phyloP scores from a whole-genome alignment of 495 filamentous ascomycete genomes.

The Hyaloscypha bicolor region DNA sequence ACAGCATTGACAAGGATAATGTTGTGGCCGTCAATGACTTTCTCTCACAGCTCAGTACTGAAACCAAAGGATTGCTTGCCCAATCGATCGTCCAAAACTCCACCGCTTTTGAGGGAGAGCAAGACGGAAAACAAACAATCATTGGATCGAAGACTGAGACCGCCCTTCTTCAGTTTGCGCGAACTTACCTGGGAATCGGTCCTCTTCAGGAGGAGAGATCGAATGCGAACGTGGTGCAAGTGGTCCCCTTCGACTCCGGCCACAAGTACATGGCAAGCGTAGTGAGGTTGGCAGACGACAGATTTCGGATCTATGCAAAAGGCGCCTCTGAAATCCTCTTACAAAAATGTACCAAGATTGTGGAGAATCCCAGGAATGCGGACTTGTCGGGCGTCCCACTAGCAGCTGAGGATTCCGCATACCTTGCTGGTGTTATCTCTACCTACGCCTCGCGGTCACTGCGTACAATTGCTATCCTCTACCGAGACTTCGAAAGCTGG shows the following conservation, averaged over 20 bases:
- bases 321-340: slow-evolving; percentile 84
- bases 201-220: slow-evolving; percentile 66
- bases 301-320: slow-evolving; percentile 67
- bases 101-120: slow-evolving; percentile 81
- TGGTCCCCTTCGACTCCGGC: slow-evolving; percentile 80
- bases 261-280: slow-evolving; percentile 85
- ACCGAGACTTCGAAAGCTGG: slow-evolving; percentile 71
- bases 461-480: slow-evolving; percentile 74
- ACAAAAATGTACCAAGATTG: slow-evolving; percentile 64
- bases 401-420: slow-evolving; percentile 35
- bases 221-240: slow-evolving; percentile 65
- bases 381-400: slow-evolving; percentile 46
- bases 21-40: too few species aligned
- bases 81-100: slow-evolving; percentile 82
- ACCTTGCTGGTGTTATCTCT: slow-evolving; percentile 57
- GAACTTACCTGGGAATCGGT: slow-evolving; percentile 71
- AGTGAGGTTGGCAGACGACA: slow-evolving; percentile 57
- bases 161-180: slow-evolving; percentile 72
- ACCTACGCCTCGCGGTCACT: slow-evolving; percentile 71
- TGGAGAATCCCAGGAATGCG: slow-evolving; percentile 58
- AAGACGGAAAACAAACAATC: slow-evolving; percentile 60
- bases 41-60: slow-evolving; percentile 47
- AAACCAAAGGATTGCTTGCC: slow-evolving; percentile 51
- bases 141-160: slow-evolving; percentile 89
- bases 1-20: too few species aligned